Evolutionary conservation across 179 eudicot genomes (phyloP).

Genomic region (Patellifolia procumbens): DNA sequence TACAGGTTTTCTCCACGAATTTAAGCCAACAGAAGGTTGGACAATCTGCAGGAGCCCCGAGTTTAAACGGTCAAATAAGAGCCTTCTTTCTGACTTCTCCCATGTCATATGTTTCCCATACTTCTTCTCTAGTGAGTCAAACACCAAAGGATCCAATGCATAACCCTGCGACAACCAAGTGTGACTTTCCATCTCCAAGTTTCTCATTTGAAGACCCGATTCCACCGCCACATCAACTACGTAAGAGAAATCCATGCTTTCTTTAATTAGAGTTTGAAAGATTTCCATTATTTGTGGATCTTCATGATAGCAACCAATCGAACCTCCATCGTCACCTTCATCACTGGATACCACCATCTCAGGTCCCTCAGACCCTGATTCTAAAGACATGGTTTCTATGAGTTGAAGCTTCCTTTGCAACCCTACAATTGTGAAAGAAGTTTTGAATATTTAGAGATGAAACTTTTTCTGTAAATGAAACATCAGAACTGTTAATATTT

Average conservation of each 20-base stretch:
- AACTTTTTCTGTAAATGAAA: neutral
- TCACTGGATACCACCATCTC: constrained; percentile 35
- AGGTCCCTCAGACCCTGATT: constrained; percentile 36
- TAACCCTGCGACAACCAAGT: constrained; percentile 20
- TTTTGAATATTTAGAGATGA: neutral
- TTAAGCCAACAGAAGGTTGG: constrained; percentile 20
- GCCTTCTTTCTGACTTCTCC: constrained; percentile 41
- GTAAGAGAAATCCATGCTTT: constrained; percentile 34
- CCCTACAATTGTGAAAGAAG: constrained; percentile 23
- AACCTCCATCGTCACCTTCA: constrained; percentile 27
- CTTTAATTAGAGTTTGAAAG: constrained; percentile 12
- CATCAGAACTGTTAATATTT: too few relatives aligned
- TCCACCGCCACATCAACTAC: constrained; percentile 38
- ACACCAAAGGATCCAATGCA: constrained; percentile 30
- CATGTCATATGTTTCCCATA: constrained; percentile 33
- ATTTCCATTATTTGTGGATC: constrained; percentile 28
- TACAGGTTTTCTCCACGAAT: constrained; percentile 26
- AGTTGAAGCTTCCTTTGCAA: constrained; percentile 28
- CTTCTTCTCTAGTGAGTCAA: constrained; percentile 39
- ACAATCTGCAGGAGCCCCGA: constrained; percentile 30
- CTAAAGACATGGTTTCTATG: constrained; percentile 25
- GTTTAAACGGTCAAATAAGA: constrained; percentile 42
- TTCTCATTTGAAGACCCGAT: constrained; percentile 25
- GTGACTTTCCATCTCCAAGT: constrained; percentile 27
- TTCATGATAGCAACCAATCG: constrained; percentile 22